Evolutionary conservation across 805 yeast species (phyloP), one percentile per base, ranked within the genome.

Genomic region (Helenozyma rhizophorensis): DNA sequence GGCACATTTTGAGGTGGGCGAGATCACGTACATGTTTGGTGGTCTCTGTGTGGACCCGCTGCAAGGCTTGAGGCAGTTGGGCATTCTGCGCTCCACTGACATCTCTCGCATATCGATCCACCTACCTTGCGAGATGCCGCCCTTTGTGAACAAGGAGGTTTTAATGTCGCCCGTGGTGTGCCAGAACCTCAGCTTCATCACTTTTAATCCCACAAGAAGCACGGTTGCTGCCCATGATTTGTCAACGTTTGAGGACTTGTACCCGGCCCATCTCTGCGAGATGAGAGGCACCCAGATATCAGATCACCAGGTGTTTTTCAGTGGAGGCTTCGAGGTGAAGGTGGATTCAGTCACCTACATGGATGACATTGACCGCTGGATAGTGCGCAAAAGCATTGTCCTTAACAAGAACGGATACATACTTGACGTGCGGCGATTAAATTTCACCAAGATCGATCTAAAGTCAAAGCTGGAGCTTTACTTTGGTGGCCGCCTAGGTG

Each of bases 261-360:
- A 30, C 10, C 87, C 88, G 0, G 71, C 74, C 3, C 70, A 79
- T 3, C 47, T 80, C 13, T 48, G 73, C 27, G 69, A 76, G 34
- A 58, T 76, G 51, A 47, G 66, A 5, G 66, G 73, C 12, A 62
- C 75, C 7, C 64, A 58, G 34, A 58, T 83, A 4, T 72, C 83
- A 4, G 62, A 68, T n/a, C 56, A 76, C 23, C 79, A 79, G 45
- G 65, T 77, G 11, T 68, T 81, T 42, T 69, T 72, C 37, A 80
- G 74, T 49, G 94, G 90, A n/a, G 94, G 93, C 0, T 74, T 80
- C 50, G 73, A 72, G 33, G 35, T 65, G 14, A 39, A 42, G 15
- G 47, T 47, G 12, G 53, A 47, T 9, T 43, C 54, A 1, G 56
- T 53, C 6, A 34, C 35, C 2, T 53, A 58, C 35, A 35, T 45